phyloP scores from a whole-genome alignment of 192 early-diverging fungal species.

The Coemansia sp. region DNA sequence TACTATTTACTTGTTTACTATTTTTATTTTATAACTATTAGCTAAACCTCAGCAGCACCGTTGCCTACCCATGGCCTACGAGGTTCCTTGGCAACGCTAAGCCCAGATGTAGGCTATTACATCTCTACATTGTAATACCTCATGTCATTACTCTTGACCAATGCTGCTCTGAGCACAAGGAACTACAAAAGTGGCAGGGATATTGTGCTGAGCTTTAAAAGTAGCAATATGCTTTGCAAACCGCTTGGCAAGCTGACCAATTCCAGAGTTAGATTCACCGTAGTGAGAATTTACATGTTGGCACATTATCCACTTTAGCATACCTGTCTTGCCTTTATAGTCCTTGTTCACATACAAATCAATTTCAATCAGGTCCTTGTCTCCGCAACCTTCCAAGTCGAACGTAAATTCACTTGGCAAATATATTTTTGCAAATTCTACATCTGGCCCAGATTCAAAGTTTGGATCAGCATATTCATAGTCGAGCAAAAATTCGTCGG shows the following conservation, averaged over 20 bases:
- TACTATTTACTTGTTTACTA: no score
- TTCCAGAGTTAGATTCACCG: neutral
- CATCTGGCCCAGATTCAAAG: neutral
- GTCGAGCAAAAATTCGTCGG: neutral
- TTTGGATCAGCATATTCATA: accelerated
- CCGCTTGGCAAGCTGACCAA: neutral
- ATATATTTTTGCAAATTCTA: neutral
- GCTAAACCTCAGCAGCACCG: no score
- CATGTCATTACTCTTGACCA: no score
- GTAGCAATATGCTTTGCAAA: no score
- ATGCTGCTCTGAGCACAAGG: no score
- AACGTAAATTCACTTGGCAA: neutral
- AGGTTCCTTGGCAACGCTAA: neutral
- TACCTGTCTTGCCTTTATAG: neutral
- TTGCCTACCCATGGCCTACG: no score
- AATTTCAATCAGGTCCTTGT: neutral
- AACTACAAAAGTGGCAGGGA: no score
- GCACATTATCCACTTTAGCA: neutral
- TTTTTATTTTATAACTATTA: no score
- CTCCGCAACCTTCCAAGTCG: neutral
- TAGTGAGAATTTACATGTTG: neutral
- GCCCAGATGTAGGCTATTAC: neutral
- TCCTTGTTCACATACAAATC: neutral
- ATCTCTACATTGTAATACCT: neutral
- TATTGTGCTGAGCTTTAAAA: no score